Evolutionary conservation across 2,329 filamentous ascomycete species (phyloP).

Genomic region (Diaporthe sp.): DNA sequence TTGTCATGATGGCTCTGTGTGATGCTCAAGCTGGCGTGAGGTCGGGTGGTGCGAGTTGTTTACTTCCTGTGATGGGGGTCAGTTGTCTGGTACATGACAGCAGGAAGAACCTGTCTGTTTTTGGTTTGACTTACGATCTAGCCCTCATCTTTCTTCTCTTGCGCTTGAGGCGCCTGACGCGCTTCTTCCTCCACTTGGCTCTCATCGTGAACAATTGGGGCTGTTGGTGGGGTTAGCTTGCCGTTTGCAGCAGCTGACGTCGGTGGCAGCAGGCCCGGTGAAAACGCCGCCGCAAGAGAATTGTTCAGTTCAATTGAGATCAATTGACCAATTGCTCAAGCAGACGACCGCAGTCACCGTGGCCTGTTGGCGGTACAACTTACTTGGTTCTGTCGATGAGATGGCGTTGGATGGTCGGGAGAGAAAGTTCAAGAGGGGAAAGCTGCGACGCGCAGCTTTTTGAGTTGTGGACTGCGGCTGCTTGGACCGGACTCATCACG

Average conservation of each 20-base stretch:
- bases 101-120: not conserved
- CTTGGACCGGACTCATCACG: not conserved
- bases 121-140: slow-evolving; percentile 80
- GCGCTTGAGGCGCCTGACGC: slow-evolving; percentile 97
- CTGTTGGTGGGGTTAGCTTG: slow-evolving; percentile 40
- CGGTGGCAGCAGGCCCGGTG: slow-evolving; percentile 22
- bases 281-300: not conserved
- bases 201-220: slow-evolving; percentile 71
- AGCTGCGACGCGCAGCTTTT: slow-evolving; percentile 40
- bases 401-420: slow-evolving; percentile 55
- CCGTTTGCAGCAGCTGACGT: slow-evolving; percentile 22
- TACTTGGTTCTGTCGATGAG: slow-evolving; percentile 57
- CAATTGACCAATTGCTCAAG: slow-evolving; percentile 2
- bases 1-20: slow-evolving; percentile 42
- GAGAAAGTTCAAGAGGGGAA: slow-evolving; percentile 42
- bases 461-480: slow-evolving; percentile 24
- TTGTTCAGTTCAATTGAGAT: slow-evolving; percentile 20
- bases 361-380: slow-evolving; percentile 36
- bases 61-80: slow-evolving; percentile 67
- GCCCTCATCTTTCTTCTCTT: slow-evolving; percentile 99
- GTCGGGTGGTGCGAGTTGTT: slow-evolving; percentile 70
- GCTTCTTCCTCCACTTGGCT: slow-evolving; percentile 99
- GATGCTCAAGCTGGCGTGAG: slow-evolving; percentile 55
- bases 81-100: slow-evolving; percentile 42
- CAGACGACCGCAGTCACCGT: not conserved